Base-by-base conservation (phyloP, 805 yeast genomes). In the Torulaspora gathmanii region DNA sequence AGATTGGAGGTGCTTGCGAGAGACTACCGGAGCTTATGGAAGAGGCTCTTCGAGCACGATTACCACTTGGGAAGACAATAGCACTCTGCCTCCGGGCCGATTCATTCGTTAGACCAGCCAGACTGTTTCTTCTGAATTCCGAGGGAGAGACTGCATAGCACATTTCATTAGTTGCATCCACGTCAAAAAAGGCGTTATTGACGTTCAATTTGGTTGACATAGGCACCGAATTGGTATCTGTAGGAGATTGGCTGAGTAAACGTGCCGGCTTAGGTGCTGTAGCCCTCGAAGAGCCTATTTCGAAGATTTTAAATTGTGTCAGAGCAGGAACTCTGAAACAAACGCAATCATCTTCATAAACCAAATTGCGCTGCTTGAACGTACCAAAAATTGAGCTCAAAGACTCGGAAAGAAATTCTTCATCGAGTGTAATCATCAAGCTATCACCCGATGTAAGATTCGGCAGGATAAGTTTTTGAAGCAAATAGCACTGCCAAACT, bases 21-120 rank as follows among this genome's bases (percentile, higher is more conserved):
- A 34, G 25, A 17, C 4, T 37, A 8, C 37, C 34, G 11, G 45
- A 26, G 13, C 43, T 50, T 15, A 40, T 26, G 4, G 54, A 54
- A 2, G 60, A 54, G 10, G 34, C 45, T 41, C 57, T 54, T 26
- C 49, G 44, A 7, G 29, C 45, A 11, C 28, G 35, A n/a, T 34
- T 17, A 25, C 46, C 38, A 20, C 22, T 42, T 26, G 42, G 37
- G 33, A 41, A 40, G 19, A 40, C 26, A 3, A 55, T 40, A 12
- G 52, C 51, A 36, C 60, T 56, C 33, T 49, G 52, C 25, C 58
- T 49, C 35, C 60, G 50, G 3, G 58, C 57, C 13, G 51, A 44
- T 26, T 38, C 51, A 30, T 49, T 50, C 19, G 51, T 49, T n/a
- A 49, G 36, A 1, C 60, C 61, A 4, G 56, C 55, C 16, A 57